Evolutionary conservation across 2,329 filamentous ascomycete genomes (phyloP).

Genomic region (Trichoderma sp.): DNA sequence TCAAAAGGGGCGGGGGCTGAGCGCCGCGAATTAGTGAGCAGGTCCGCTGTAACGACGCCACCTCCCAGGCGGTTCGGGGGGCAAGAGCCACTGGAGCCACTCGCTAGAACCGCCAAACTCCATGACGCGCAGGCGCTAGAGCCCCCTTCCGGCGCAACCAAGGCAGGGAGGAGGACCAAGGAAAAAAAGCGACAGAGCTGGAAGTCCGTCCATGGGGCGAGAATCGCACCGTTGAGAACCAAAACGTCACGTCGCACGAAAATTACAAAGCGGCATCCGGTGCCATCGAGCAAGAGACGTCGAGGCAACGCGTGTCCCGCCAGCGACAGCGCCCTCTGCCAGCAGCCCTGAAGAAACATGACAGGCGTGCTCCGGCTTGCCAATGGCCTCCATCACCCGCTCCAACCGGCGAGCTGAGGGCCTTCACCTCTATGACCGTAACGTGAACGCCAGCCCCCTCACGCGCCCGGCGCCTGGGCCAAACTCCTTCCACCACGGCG

Average conservation of each 20-base stretch:
- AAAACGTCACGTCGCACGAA: slow-evolving; percentile 28
- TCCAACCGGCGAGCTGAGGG: slow-evolving; percentile 54
- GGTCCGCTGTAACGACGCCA: neutral
- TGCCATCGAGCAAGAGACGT: slow-evolving; percentile 26
- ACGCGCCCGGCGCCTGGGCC: slow-evolving; percentile 33
- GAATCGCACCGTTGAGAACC: slow-evolving; percentile 11
- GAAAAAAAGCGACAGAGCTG: slow-evolving; percentile 10
- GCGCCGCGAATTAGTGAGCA: slow-evolving; percentile 10
- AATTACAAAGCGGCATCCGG: slow-evolving; percentile 22
- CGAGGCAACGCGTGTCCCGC: slow-evolving; percentile 30
- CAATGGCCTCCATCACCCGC: slow-evolving; percentile 57
- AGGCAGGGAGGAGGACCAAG: neutral
- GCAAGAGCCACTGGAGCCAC: slow-evolving; percentile 9
- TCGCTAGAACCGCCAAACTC: slow-evolving; percentile 24
- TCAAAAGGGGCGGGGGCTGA: slow-evolving; percentile 15
- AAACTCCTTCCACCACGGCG: slow-evolving; percentile 28
- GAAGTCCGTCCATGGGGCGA: neutral
- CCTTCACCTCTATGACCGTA: slow-evolving; percentile 43
- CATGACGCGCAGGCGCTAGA: slow-evolving; percentile 27
- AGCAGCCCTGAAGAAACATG: slow-evolving; percentile 40
- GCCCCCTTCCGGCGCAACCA: slow-evolving; percentile 20
- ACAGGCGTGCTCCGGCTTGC: slow-evolving; percentile 41
- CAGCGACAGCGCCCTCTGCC: slow-evolving; percentile 26
- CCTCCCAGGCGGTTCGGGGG: slow-evolving; percentile 1
- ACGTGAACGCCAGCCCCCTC: slow-evolving; percentile 35